Conservation (phyloP, 2,329 filamentous ascomycete genomes). For the Exserohilum turcica region DNA sequence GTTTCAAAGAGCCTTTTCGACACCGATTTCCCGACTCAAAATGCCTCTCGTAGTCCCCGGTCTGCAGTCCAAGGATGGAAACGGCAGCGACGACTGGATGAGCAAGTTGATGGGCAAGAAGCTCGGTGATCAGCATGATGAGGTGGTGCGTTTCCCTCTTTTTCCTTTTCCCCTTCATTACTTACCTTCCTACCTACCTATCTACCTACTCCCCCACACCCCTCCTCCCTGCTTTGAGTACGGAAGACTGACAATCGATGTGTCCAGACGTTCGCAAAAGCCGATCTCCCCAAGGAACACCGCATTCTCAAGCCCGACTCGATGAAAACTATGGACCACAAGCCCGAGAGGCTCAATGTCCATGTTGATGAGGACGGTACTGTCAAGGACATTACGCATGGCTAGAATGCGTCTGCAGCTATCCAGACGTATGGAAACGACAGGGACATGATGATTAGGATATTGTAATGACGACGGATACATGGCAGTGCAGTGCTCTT, state of each 20-base stretch:
- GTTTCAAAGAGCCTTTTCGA: not conserved
- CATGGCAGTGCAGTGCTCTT: not conserved
- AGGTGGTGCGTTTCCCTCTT: constrained; percentile 46
- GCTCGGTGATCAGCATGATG: constrained; percentile 53
- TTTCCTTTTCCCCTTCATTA: not conserved
- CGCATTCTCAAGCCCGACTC: constrained; percentile 54
- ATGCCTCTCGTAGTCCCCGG: constrained; percentile 61
- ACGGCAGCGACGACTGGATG: constrained; percentile 50
- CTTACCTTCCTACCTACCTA: no score
- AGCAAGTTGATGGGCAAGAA: constrained; percentile 59
- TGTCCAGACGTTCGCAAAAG: constrained; percentile 56
- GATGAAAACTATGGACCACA: constrained; percentile 55
- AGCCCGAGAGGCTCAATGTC: constrained; percentile 56
- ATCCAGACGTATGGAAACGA: no score
- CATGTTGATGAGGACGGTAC: constrained; percentile 56
- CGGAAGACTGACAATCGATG: not conserved
- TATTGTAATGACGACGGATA: not conserved
- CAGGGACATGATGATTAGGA: not conserved
- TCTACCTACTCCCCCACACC: not conserved
- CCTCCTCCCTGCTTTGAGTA: no score
- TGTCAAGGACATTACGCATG: constrained; percentile 55
- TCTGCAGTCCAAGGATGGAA: constrained; percentile 47
- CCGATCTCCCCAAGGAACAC: constrained; percentile 55
- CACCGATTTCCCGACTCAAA: constrained; percentile 10
- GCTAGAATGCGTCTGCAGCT: no score